Base-by-base conservation (phyloP, 1,284 basidiomycete species). In the Trichosporon faecale region DNA sequence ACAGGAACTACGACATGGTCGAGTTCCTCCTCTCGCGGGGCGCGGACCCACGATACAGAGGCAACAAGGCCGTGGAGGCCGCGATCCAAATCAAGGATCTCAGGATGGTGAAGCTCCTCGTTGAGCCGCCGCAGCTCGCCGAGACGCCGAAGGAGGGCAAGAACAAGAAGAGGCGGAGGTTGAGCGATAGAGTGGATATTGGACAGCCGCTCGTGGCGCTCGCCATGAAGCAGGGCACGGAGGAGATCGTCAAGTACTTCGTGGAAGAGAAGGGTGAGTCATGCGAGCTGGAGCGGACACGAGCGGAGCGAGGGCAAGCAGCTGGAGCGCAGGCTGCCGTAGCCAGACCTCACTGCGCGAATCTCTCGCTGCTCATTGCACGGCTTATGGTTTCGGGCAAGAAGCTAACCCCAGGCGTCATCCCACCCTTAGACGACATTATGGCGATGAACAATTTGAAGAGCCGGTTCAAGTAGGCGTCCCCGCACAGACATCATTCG, bases 11-110 rank as follows among this genome's bases (percentile, higher is more conserved):
- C 0, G 88, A 89, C 1, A 86, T 95, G 4, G 85, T 93, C 2
- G 84, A 82, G 49, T 90, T 91, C 72, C 85, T 95, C 7, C 87
- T 95, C 61, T 82, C 85, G 1, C 84, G 88, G n/a, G 90, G 89
- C 2, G 93, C 92, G 0, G 89, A 89, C 3, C 92, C 93, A 0
- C 77, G 78, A 12, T 83, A 83, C 72, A 90, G 90, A 75, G 79
- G 86, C 11, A 86, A 85, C 25, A 82, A 94, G 31, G 86, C 92
- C 0, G 85, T 95, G n/a, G 83, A 86, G 52, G 87, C 92, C 4
- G 94, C 94, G 2, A 91, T 95, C 66, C 68, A 71, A 12, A 86
- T 87, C 66, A 88, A 87, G 72, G 88, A 93, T 74, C 81, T 94
- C 12, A 73, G 76, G 0, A 84, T 94, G 67, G 89, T 95, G 35